Evolutionary conservation across 495 filamentous ascomycete genomes (phyloP), one percentile per base, ranked within the genome.

Genomic region (Geopyxis carbonaria): DNA sequence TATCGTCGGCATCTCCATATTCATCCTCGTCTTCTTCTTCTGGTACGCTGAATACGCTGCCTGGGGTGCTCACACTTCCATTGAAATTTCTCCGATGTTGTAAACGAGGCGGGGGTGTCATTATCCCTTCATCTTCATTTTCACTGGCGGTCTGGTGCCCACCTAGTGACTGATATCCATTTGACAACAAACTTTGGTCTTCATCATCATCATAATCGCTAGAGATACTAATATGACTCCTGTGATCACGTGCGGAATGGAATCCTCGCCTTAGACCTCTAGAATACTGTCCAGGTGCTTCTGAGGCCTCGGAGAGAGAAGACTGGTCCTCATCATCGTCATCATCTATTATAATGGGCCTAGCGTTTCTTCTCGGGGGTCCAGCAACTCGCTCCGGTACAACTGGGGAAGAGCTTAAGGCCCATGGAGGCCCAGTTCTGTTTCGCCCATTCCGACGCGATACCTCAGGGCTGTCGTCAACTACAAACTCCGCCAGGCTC

Each of bases 1-100:
- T 41, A 31, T 55, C 42, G 19, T 50, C 49, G 36, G 41, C 40
- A 11, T 19, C 33, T 20, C 42, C 35, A 28, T 32, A 45, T 5
- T 42, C 21, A n/a, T 39, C 40, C 22, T 50, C 46, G 13, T 56
- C 52, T 5, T 55, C 52, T 18, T 56, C 51, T n/a, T 53, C 50
- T 1, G 45, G 50, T 18, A 53, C 45, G 29, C 52, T 46, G 4
- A 43, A 47, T 8, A 55, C 40, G 24, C 52, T 45, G 14, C 43
- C 31, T 10, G 40, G 34, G n/a, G n/a, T n/a, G n/a, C n/a, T n/a
- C n/a, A n/a, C n/a, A 5, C 51, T 44, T 20, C 37, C 29, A 5
- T 22, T 31, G 3, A 24, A n/a, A 30, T 45, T 47, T 9, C 15
- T 23, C 21, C 23, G 28, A 9, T 22, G 25, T 2, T 34, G 23